Base-by-base conservation (phyloP, 2,329 filamentous ascomycete species). In the Neofusicoccum sp. region DNA sequence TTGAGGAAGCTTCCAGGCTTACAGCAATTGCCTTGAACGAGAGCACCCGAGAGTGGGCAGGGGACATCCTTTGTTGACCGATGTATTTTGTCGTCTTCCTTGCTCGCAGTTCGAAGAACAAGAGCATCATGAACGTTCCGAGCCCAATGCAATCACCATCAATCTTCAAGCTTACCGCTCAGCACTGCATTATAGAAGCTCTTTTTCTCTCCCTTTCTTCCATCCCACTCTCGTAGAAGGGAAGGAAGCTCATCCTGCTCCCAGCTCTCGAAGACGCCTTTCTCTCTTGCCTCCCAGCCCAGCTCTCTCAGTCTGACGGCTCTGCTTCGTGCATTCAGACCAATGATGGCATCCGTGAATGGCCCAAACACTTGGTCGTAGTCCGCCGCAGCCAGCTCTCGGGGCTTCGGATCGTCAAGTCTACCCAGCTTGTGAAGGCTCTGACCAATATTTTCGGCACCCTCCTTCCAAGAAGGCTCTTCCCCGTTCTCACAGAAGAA, bases 401-500 rank as follows among this genome's bases (percentile, higher is more conserved):
- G 71, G 1, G 78, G 73, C 38, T 63, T 68, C 0, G 76, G 63
- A 64, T 75, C 71, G 16, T 69, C 9, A 33, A 80, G 71, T 61
- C 71, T 72, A 2, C 78, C 78, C 5, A 69, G 70, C 51, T 68
- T 61, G 47, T 76, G 65, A 20, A 81, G 68, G 6, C 65, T 67
- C 43, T 70, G 61, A 2, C 76, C 78, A 62, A 81, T 76, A 3
- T 70, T 64, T 4, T 61, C 65, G 0, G 77, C 76, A 14, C 74
- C 68, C 4, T 77, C 75, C n/a, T 66, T 65, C 79, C 79, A 82
- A 16, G 75, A 76, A 11, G 73, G 71, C 64, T 82, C 79, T 7
- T 71, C 56, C 24, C 76, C 76, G 30, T 75, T 71, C 66, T 82
- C 80, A 67, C 73, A 77, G 70, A 82, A 82, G 66, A 77, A 82